Evolutionary conservation across 2,329 filamentous ascomycete species (phyloP).

Genomic region (Endothia cerciana): DNA sequence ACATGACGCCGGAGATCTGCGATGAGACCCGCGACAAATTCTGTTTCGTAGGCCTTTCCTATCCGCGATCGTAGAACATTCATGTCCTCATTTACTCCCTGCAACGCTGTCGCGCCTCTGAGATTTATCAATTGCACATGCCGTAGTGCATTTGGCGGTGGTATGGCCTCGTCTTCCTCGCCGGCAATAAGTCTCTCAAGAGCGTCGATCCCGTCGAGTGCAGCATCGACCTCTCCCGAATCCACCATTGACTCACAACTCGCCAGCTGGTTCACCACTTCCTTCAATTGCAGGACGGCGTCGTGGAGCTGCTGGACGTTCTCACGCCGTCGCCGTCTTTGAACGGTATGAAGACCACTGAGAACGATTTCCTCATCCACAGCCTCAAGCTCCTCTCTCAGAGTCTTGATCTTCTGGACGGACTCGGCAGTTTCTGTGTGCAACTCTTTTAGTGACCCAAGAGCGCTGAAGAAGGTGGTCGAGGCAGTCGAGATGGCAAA

Average conservation of each 20-base stretch:
- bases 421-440: constrained; percentile 93
- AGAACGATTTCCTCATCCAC: constrained; percentile 87
- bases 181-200: constrained; percentile 83
- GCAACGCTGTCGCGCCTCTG: constrained; percentile 75
- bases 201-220: constrained; percentile 75
- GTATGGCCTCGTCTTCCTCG: constrained; percentile 50
- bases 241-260: constrained; percentile 83
- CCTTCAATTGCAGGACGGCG: constrained; percentile 80
- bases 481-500: constrained; percentile 95
- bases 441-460: constrained; percentile 87
- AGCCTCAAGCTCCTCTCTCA: constrained; percentile 77
- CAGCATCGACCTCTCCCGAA: constrained; percentile 78
- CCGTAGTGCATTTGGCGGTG: constrained; percentile 28
- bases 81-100: constrained; percentile 79
- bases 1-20: constrained; percentile 81
- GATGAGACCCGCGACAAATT: constrained; percentile 78
- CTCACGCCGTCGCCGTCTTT: constrained; percentile 78
- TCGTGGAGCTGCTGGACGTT: constrained; percentile 83
- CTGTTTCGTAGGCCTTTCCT: constrained; percentile 82
- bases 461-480: constrained; percentile 91
- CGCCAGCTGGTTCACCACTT: constrained; percentile 75
- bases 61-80: constrained; percentile 76
- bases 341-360: constrained; percentile 82
- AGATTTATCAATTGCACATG: constrained; percentile 65
- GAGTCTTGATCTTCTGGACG: constrained; percentile 78